A percentile compares a stretch with the other conserved stretches of the same genome.
phyloP scores from a whole-genome alignment of 345 rosid species.

The Eucalyptus cladocalyx region DNA sequence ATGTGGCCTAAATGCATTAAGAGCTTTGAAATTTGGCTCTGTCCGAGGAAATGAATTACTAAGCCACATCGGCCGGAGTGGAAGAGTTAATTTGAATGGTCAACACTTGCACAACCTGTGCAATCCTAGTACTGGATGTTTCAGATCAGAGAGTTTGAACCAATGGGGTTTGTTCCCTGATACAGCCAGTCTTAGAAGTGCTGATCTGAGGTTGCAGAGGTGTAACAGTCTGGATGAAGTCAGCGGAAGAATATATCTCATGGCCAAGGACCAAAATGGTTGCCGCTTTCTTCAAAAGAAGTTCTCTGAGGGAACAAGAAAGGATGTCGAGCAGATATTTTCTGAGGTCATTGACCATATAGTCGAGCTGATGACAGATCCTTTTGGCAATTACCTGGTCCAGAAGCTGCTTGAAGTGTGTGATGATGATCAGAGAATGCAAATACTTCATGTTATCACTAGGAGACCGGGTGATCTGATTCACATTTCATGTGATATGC shows the following conservation, averaged over 20 bases:
- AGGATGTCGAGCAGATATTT: constrained; percentile 56
- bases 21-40: constrained; percentile 38
- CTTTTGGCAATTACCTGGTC: constrained; percentile 71
- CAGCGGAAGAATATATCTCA: constrained; percentile 6
- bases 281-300: constrained; percentile 64
- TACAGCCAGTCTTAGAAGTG: constrained; percentile 9
- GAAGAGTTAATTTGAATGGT: constrained; percentile 23
- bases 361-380: constrained; percentile 66
- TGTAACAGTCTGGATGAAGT: constrained; percentile 36
- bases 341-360: constrained; percentile 49
- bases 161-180: constrained; percentile 14
- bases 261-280: constrained; percentile 77
- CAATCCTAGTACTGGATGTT: constrained; percentile 8
- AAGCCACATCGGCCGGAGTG: constrained; percentile 10
- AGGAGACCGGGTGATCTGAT: constrained; percentile 47
- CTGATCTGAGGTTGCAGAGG: constrained; percentile 22
- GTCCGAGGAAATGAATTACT: constrained; percentile 25
- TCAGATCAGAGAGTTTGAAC: constrained; percentile 14
- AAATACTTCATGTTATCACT: constrained; percentile 44
- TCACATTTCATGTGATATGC: constrained; percentile 72
- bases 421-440: constrained; percentile 40
- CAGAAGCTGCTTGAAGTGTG: constrained; percentile 39
- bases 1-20: constrained; percentile 30
- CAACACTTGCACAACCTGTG: constrained; percentile 11
- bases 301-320: constrained; percentile 40